Conservation (phyloP, 2,329 filamentous ascomycete genomes). For the Chaetothyriales sp. region DNA sequence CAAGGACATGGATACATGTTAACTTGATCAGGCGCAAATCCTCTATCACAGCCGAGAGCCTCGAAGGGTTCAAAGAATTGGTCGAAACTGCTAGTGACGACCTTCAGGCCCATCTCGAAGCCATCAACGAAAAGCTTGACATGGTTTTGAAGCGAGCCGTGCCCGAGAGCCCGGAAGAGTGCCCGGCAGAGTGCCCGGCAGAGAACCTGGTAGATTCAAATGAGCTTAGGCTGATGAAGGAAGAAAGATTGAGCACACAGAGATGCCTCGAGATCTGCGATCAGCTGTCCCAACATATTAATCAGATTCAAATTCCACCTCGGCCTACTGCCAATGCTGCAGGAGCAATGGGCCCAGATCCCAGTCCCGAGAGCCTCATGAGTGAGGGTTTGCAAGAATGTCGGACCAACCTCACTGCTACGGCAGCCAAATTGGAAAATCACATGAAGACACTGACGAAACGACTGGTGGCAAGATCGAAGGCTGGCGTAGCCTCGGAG, state of each 20-base stretch:
- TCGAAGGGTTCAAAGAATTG: constrained; percentile 19
- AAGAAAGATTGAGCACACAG: constrained; percentile 21
- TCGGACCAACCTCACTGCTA: constrained; percentile 21
- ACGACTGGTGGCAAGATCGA: constrained; percentile 23
- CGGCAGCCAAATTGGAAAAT: constrained; percentile 21
- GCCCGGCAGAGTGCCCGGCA: no score
- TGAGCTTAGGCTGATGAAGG: constrained; percentile 19
- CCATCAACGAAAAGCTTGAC: constrained; percentile 21
- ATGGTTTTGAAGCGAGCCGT: constrained; percentile 5
- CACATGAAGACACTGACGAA: constrained; percentile 23
- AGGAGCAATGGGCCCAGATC: constrained; percentile 5
- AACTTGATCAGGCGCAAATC: constrained; percentile 22
- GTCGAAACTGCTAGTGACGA: constrained; percentile 19
- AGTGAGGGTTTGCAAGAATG: constrained; percentile 25
- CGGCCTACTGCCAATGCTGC: constrained; percentile 3
- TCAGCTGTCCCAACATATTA: constrained; percentile 21
- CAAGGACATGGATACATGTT: constrained; percentile 4
- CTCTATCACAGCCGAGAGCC: constrained; percentile 20
- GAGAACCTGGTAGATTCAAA: constrained; percentile 12
- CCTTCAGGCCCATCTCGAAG: constrained; percentile 20
- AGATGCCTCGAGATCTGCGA: constrained; percentile 23
- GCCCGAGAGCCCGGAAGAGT: constrained; percentile 8
- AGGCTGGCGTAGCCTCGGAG: constrained; percentile 19
- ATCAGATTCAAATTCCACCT: constrained; percentile 18
- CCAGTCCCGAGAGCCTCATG: constrained; percentile 21